Evolutionary conservation across 1,139 yeast genomes (phyloP).

Genomic region (Maudiozyma humilis): DNA sequence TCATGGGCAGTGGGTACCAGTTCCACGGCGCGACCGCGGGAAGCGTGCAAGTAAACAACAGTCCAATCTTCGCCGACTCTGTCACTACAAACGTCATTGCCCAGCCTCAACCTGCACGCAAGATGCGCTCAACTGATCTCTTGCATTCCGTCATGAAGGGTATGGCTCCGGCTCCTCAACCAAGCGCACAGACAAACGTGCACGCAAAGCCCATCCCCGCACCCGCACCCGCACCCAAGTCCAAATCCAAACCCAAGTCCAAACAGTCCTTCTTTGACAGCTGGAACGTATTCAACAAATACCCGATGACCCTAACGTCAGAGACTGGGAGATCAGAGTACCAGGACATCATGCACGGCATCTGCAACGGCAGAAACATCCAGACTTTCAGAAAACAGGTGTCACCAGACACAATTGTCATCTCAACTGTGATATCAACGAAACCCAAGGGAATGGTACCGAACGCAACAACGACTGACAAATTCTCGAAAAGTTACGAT

Average conservation of each 20-base stretch:
- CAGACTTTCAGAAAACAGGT: conserved; percentile 4
- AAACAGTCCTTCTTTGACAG: conserved; percentile 14
- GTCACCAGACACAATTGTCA: conserved; percentile 5
- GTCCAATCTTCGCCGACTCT: conserved; percentile 14
- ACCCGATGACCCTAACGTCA: conserved; percentile 7
- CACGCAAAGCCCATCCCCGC: too few species aligned
- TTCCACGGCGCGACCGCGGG: conserved; percentile 4
- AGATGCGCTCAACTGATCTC: conserved; percentile 17
- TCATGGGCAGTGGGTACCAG: not conserved
- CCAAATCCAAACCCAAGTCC: conserved; percentile 1
- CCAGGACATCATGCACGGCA: not conserved
- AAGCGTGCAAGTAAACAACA: conserved; percentile 13
- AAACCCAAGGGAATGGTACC: not conserved
- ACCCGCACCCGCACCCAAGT: not conserved
- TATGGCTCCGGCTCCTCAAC: too few species aligned
- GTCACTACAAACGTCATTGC: too few species aligned
- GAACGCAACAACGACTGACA: conserved; percentile 19
- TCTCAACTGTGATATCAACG: conserved; percentile 6
- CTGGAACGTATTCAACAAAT: conserved; percentile 12
- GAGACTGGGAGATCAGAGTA: conserved; percentile 6
- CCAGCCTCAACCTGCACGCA: conserved; percentile 1
- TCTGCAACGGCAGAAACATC: not conserved
- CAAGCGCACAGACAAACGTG: not conserved
- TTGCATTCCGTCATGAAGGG: conserved; percentile 14
- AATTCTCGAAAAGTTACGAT: not conserved